These are phyloP conservation scores for Xylaria arbuscula DNA, from an alignment of 2,329 filamentous ascomycete genomes.

Conservation along the genomic window DNA sequence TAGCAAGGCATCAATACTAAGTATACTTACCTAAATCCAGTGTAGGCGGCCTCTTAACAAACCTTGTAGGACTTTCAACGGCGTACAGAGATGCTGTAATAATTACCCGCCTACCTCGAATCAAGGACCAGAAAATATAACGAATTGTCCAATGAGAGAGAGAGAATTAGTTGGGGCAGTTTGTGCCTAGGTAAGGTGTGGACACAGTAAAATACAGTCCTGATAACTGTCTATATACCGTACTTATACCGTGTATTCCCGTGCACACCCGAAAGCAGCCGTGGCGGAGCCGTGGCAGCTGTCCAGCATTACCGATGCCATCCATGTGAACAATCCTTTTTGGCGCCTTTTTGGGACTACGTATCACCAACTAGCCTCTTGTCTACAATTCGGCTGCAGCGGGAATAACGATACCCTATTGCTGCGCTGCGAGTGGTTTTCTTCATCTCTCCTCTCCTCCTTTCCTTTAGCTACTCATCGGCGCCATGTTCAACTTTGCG, in stretches of 20 bases:
- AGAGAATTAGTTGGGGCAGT: neutral
- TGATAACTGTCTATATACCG: neutral
- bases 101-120: too few species aligned
- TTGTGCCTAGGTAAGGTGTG: too few species aligned
- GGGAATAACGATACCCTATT: slow-evolving; percentile 27
- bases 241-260: slow-evolving; percentile 8
- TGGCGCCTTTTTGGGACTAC: slow-evolving; percentile 3
- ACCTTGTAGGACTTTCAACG: too few species aligned
- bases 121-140: neutral
- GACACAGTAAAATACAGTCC: neutral
- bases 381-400: slow-evolving; percentile 20
- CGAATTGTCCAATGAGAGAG: neutral
- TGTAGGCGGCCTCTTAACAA: too few species aligned
- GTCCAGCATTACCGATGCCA: neutral
- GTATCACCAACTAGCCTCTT: slow-evolving; percentile 16
- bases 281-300: slow-evolving; percentile 14
- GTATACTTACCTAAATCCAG: too few species aligned
- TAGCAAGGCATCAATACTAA: too few species aligned
- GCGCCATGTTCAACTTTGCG: slow-evolving; percentile 87
- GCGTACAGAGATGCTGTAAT: too few species aligned
- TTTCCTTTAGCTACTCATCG: slow-evolving; percentile 21
- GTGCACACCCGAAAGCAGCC: slow-evolving; percentile 3
- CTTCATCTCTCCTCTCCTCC: slow-evolving; percentile 4
- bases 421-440: slow-evolving; percentile 11
- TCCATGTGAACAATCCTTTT: slow-evolving; percentile 41